Percentiles rank a stretch among this genome's conserved stretches.
Evolutionary conservation across 768 basidiomycete species (phyloP).

Genomic region (Tulasnella sp.): DNA sequence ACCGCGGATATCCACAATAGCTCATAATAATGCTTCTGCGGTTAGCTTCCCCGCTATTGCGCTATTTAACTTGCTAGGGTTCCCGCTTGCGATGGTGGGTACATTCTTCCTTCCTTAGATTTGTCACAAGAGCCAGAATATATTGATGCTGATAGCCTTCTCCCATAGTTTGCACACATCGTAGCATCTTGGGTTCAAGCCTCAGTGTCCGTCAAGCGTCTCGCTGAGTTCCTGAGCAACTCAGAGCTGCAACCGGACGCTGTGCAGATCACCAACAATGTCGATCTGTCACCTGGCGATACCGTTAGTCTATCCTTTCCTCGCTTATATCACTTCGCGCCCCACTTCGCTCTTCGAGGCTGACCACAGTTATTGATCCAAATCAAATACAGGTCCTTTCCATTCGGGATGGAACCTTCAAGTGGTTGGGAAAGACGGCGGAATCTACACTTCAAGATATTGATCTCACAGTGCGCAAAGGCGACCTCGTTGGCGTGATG

Average conservation of each 20-base stretch:
- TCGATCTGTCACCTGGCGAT: constrained; percentile 3
- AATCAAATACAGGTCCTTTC: constrained; percentile 39
- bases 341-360: too few relatives aligned
- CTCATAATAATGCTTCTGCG: constrained; percentile 62
- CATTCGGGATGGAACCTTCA: constrained; percentile 68
- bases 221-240: constrained; percentile 62
- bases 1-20: constrained; percentile 53
- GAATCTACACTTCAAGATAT: constrained; percentile 64
- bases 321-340: background rate
- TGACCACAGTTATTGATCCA: too few relatives aligned
- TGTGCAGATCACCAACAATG: constrained; percentile 39
- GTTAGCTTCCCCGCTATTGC: constrained; percentile 94
- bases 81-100: constrained; percentile 71
- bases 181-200: constrained; percentile 79
- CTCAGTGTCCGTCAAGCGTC: constrained; percentile 66
- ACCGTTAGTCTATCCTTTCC: background rate
- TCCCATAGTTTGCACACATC: constrained; percentile 49
- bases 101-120: background rate
- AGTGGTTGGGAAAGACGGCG: constrained; percentile 50
- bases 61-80: constrained; percentile 75
- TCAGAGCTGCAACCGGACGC: constrained; percentile 76
- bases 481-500: constrained; percentile 73
- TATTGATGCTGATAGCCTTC: background rate
- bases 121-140: too few relatives aligned
- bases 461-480: constrained; percentile 61